phyloP scores from a whole-genome alignment of 106 monocot genomes.

The Agapanthus africanus region DNA sequence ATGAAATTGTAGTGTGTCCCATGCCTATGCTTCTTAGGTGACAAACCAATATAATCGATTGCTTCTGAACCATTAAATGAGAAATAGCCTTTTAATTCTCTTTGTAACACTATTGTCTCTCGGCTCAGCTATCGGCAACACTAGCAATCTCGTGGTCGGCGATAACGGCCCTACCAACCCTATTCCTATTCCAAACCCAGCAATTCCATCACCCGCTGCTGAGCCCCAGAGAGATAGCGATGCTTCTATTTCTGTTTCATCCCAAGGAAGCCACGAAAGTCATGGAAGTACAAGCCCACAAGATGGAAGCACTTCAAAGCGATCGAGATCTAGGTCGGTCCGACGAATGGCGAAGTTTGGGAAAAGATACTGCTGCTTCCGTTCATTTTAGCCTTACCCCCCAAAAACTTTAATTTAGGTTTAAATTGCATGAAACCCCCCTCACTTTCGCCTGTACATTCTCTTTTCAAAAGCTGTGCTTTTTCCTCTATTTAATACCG shows the following conservation, averaged over 20 bases:
- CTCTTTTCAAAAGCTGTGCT: too few species aligned
- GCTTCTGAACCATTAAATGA: background rate
- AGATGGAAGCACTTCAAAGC: conserved; percentile 3
- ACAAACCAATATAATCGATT: background rate
- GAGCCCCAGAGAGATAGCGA: background rate
- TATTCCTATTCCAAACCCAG: background rate
- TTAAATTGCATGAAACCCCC: too few species aligned
- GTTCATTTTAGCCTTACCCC: conserved; percentile 8
- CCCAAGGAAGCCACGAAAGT: background rate
- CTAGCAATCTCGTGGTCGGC: background rate
- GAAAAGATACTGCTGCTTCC: conserved; percentile 19
- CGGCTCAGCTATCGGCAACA: background rate
- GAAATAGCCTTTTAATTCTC: background rate
- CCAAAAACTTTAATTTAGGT: too few species aligned
- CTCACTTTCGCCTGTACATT: too few species aligned
- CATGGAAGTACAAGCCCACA: conserved; percentile 7
- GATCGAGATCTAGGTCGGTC: conserved; percentile 12
- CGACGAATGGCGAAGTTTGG: conserved; percentile 11
- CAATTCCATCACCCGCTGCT: background rate
- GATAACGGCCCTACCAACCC: background rate
- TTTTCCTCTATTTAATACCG: too few species aligned
- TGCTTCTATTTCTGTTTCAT: conserved; percentile 1
- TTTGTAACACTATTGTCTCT: background rate
- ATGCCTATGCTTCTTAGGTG: background rate
- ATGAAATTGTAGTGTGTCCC: too few species aligned